Evolutionary conservation across 2,329 filamentous ascomycete genomes (phyloP), one percentile per base, ranked within the genome.

Genomic region (Aureobasidium zeae): DNA sequence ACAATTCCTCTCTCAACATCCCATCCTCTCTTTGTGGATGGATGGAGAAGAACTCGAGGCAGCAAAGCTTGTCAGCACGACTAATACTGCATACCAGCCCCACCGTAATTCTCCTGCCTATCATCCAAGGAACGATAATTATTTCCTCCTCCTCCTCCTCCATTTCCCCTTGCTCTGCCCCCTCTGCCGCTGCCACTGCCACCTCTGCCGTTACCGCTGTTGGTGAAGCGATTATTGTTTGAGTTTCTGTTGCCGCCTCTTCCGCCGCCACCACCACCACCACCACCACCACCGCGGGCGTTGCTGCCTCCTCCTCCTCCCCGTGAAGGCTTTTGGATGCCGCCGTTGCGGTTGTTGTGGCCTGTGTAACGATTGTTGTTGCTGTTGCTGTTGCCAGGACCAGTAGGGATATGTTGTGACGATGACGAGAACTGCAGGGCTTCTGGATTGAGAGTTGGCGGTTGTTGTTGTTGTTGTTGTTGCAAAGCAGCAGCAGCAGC

Each of bases 231-330:
- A n/a, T n/a, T n/a, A n/a, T n/a, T n/a, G n/a, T n/a, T n/a, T n/a
- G n/a, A n/a, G n/a, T n/a, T n/a, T n/a, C n/a, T n/a, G n/a, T n/a
- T 36, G 13, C 70, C 69, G 17, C 71, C 71, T 19, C 68, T 63
- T 33, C 73, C 65, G 5, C 73, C 66, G 16, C 62, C 59, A 11
- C 58, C 57, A 15, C 58, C 58, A 32, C 61, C 56, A 19, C 61
- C 56, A 2, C 60, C 59, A 17, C 65, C 60, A 29, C 63, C 59
- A n/a, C 46, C 55, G 45, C 60, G 67, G 39, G 60, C 54, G 8
- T 57, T 55, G 35, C 55, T 49, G n/a, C n/a, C n/a, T n/a, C n/a
- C n/a, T n/a, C n/a, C n/a, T n/a, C n/a, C n/a, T n/a, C n/a, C n/a
- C n/a, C n/a, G n/a, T n/a, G n/a, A n/a, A 15, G 37, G 39, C 17